A percentile compares a stretch with the other conserved stretches of the same genome.
Conservation (phyloP, 1,284 basidiomycete species). For the Austroboletus niveus region DNA sequence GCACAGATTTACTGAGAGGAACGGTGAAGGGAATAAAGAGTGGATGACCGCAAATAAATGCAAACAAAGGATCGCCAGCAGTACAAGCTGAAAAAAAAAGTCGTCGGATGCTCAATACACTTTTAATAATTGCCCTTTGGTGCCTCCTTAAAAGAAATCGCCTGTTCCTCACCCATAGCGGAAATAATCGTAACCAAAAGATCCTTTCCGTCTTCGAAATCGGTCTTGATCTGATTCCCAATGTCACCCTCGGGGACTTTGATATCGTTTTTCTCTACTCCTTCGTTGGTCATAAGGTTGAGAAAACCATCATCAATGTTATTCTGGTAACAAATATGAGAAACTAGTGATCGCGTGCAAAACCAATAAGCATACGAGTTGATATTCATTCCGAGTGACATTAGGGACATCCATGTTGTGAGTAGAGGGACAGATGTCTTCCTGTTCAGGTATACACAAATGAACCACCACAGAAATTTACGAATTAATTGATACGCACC, state of each 20-base stretch:
- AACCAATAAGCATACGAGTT: slow-evolving; percentile 60
- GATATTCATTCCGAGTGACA: slow-evolving; percentile 89
- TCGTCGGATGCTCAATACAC: slow-evolving; percentile 7
- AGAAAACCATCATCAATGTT: slow-evolving; percentile 91
- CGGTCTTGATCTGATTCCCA: slow-evolving; percentile 71
- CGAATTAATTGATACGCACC: slow-evolving; percentile 33
- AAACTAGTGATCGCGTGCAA: slow-evolving; percentile 1
- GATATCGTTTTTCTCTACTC: slow-evolving; percentile 91
- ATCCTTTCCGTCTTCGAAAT: slow-evolving; percentile 89
- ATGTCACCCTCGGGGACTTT: slow-evolving; percentile 87
- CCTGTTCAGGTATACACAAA: slow-evolving; percentile 45
- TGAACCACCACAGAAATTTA: neutral
- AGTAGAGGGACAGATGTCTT: slow-evolving; percentile 98
- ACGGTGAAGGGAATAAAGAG: slow-evolving; percentile 5
- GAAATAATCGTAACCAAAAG: slow-evolving; percentile 85
- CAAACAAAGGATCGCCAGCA: slow-evolving; percentile 10
- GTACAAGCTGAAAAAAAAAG: neutral
- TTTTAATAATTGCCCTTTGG: slow-evolving; percentile 52
- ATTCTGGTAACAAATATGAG: slow-evolving; percentile 44
- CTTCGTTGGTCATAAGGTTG: slow-evolving; percentile 90
- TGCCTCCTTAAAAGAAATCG: slow-evolving; percentile 84
- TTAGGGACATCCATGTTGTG: slow-evolving; percentile 99
- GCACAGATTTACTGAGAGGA: slow-evolving; percentile 15
- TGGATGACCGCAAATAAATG: slow-evolving; percentile 15
- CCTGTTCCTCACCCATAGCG: slow-evolving; percentile 93